A percentile compares a stretch with the other conserved stretches of the same genome.
Conservation (phyloP, 257 asterid genomes). For the Datura wrightii region DNA sequence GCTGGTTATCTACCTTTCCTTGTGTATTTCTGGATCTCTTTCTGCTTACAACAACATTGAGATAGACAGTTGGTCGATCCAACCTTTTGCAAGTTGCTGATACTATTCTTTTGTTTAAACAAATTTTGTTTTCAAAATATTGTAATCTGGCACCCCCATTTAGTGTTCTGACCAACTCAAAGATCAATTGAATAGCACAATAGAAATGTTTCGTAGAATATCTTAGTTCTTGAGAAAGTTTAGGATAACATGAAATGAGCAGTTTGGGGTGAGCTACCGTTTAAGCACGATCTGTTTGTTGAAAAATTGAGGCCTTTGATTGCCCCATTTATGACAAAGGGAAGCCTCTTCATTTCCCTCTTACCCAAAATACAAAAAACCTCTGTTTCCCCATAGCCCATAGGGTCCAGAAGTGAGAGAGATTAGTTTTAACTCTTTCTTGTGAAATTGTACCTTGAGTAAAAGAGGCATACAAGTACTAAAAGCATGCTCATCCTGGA, state of each 20-base stretch:
- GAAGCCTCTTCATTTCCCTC: neutral
- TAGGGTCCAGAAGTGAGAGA: neutral
- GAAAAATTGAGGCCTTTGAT: neutral
- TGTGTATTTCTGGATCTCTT: slow-evolving; percentile 21
- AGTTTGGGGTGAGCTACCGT: neutral
- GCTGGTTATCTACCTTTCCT: slow-evolving; percentile 54
- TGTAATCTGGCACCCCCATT: neutral
- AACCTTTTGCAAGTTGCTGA: slow-evolving; percentile 16
- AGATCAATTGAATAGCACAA: neutral
- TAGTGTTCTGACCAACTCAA: slow-evolving; percentile 1
- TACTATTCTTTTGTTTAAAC: neutral
- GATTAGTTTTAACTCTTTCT: neutral
- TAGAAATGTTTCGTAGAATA: slow-evolving; percentile 9
- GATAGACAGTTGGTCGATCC: neutral
- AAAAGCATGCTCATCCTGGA: neutral
- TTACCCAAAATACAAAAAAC: neutral
- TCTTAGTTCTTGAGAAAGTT: neutral
- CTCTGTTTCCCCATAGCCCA: neutral
- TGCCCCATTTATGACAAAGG: neutral
- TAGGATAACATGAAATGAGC: neutral
- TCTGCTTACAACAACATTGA: neutral
- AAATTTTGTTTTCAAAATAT: neutral
- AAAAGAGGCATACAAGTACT: slow-evolving; percentile 19
- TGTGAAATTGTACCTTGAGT: slow-evolving; percentile 15
- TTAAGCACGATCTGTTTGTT: neutral